Conservation (phyloP, 768 basidiomycete genomes). For the Rhizopogon salebrosus region DNA sequence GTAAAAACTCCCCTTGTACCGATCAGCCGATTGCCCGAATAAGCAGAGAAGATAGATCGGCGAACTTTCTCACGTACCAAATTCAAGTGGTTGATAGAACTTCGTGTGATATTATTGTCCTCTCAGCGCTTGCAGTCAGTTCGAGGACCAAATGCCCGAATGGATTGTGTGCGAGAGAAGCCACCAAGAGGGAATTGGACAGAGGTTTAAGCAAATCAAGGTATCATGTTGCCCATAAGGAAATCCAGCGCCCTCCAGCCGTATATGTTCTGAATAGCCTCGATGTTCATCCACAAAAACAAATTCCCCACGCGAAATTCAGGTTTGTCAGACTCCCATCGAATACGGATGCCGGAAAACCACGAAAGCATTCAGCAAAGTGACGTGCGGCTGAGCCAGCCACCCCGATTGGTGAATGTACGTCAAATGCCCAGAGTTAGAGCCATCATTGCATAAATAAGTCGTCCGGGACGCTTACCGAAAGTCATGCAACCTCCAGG, state of each 20-base stretch:
- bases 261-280: neutral
- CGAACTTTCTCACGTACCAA: conserved; percentile 16
- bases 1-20: conserved; percentile 6
- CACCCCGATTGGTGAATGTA: neutral
- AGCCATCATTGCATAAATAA: neutral
- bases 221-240: neutral
- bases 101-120: conserved; percentile 13
- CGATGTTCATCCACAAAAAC: neutral
- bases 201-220: neutral
- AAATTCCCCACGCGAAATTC: neutral
- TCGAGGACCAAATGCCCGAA: too few relatives aligned
- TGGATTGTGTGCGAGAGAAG: neutral
- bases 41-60: conserved; percentile 11
- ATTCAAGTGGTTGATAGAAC: conserved; percentile 7
- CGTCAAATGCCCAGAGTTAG: neutral
- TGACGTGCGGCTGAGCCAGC: neutral
- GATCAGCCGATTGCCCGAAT: conserved; percentile 11
- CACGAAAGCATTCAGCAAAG: neutral
- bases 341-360: neutral
- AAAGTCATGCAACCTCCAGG: neutral
- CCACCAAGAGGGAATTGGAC: neutral
- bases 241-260: neutral
- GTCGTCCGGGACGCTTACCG: neutral
- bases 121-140: neutral
- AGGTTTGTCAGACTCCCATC: neutral